These are phyloP conservation scores for Colletotrichum spinosum DNA, from an alignment of 2,329 filamentous ascomycete species.

Conservation along the genomic window DNA sequence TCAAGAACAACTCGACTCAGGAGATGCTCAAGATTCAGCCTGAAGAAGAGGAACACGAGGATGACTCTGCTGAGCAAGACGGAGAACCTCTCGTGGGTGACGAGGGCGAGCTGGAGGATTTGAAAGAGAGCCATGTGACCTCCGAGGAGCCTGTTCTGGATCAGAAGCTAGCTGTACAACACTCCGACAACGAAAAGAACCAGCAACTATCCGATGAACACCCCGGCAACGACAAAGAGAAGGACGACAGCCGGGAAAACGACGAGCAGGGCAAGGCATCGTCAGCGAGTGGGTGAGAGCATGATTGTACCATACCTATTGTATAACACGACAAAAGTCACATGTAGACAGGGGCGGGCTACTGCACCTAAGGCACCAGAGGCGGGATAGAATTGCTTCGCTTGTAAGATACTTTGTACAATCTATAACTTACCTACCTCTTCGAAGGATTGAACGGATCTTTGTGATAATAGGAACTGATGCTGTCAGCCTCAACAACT, in stretches of 20 bases:
- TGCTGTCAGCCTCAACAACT: too few species aligned
- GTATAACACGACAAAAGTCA: too few species aligned
- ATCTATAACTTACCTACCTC: too few species aligned
- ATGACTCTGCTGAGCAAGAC: constrained; percentile 28
- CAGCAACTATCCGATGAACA: neutral
- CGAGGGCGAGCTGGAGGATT: constrained; percentile 16
- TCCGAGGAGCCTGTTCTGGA: neutral
- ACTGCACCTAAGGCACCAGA: too few species aligned
- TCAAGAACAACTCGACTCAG: constrained; percentile 35
- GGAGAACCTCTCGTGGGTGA: constrained; percentile 48
- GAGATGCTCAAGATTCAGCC: constrained; percentile 46
- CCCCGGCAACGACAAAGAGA: neutral
- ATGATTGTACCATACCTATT: too few species aligned
- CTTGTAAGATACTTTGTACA: too few species aligned
- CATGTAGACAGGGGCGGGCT: too few species aligned
- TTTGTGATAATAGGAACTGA: too few species aligned
- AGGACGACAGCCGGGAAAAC: too few species aligned
- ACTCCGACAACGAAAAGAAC: neutral
- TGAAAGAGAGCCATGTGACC: constrained; percentile 8
- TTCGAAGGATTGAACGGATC: too few species aligned
- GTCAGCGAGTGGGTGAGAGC: neutral
- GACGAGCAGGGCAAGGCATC: too few species aligned
- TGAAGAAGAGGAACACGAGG: constrained; percentile 36
- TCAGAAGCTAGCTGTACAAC: neutral
- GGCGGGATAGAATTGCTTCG: too few species aligned